These are phyloP conservation scores for Microbotryum scabiosae DNA, from an alignment of 1,284 basidiomycete genomes.

Conservation along the genomic window DNA sequence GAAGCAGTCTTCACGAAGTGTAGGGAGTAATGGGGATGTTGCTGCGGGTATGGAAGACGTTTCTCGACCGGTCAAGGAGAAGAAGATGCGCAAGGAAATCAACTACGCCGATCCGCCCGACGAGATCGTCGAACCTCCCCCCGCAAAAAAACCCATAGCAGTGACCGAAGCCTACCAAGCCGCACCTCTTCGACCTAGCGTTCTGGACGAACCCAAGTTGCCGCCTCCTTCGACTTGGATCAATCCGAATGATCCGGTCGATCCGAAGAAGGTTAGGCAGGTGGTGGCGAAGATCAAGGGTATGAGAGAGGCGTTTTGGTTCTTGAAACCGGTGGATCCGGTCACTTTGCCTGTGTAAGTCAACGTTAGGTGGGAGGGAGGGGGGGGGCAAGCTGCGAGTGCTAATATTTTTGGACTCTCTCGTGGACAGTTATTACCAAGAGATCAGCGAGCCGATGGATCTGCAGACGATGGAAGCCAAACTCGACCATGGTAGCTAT, in stretches of 20 bases:
- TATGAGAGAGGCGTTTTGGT: conserved; percentile 64
- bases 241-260: conserved; percentile 32
- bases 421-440: conserved; percentile 65
- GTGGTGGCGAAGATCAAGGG: conserved; percentile 59
- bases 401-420: conserved; percentile 48
- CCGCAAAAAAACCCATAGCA: background rate
- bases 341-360: conserved; percentile 38
- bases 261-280: conserved; percentile 57
- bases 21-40: no score
- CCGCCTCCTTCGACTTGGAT: conserved; percentile 19
- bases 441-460: conserved; percentile 96
- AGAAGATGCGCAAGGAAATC: conserved; percentile 20
- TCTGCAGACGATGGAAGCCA: conserved; percentile 70
- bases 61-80: background rate
- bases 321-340: conserved; percentile 79
- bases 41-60: no score
- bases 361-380: conserved; percentile 40
- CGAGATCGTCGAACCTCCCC: conserved; percentile 10
- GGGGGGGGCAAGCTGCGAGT: no score
- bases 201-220: conserved; percentile 15
- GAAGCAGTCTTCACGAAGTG: background rate
- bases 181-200: conserved; percentile 56
- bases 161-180: background rate
- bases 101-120: conserved; percentile 26
- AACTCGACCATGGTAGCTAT: conserved; percentile 61